Evolutionary conservation across 352 stramenopile genomes (phyloP).

Genomic region (Aphanomyces invadans): DNA sequence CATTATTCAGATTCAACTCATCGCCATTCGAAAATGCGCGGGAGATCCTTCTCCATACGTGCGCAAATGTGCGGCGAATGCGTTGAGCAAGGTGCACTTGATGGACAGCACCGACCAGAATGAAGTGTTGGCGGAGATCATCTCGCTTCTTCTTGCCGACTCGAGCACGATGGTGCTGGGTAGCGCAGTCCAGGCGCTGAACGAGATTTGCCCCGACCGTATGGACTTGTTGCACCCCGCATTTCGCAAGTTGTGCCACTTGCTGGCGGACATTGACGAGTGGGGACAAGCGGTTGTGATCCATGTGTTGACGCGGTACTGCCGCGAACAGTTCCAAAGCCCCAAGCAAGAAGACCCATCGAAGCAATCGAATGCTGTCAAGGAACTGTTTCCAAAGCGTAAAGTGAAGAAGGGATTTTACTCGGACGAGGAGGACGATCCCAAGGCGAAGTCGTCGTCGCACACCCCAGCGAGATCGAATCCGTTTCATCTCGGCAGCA

Average conservation of each 20-base stretch:
- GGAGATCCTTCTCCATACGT: constrained; percentile 94
- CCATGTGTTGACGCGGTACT: constrained; percentile 94
- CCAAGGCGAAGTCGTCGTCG: constrained; percentile 45
- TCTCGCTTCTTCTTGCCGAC: constrained; percentile 91
- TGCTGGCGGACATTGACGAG: constrained; percentile 98
- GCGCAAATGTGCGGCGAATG: constrained; percentile 94
- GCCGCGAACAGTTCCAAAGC: constrained; percentile 91
- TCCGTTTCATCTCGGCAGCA: constrained; percentile 38
- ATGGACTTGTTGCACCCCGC: constrained; percentile 92
- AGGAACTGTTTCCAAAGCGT: constrained; percentile 50
- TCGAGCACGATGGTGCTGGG: constrained; percentile 96
- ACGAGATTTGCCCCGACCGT: constrained; percentile 93
- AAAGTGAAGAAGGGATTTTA: constrained; percentile 92
- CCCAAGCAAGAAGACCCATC: constrained; percentile 45
- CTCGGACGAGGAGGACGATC: constrained; percentile 94
- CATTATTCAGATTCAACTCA: constrained; percentile 98
- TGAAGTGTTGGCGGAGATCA: constrained; percentile 88
- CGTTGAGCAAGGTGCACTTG: constrained; percentile 90
- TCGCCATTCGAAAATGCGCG: constrained; percentile 90
- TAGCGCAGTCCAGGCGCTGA: constrained; percentile 90
- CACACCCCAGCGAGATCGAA: constrained; percentile 32
- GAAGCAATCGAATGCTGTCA: constrained; percentile 32
- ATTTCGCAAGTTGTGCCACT: constrained; percentile 96
- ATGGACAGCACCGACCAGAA: constrained; percentile 82
- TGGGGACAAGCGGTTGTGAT: constrained; percentile 96